Evolutionary conservation across 1,139 yeast species (phyloP).

Genomic region (Hemisphaericaspora lyxosophila): DNA sequence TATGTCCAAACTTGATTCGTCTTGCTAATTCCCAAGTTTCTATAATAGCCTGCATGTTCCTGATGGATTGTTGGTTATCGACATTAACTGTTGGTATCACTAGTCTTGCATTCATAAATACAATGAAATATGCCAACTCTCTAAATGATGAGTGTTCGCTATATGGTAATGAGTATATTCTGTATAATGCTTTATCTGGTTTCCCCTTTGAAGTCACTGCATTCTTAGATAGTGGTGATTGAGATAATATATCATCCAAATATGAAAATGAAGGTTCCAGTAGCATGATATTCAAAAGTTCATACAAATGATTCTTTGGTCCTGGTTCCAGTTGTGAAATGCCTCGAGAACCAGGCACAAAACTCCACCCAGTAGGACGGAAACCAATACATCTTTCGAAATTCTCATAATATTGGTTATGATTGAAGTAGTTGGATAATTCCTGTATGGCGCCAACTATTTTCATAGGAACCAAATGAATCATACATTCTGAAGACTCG

Average conservation of each 20-base stretch:
- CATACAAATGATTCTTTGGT: conserved; percentile 12
- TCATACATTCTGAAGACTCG: conserved; percentile 50
- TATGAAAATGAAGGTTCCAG: conserved; percentile 26
- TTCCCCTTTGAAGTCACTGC: conserved; percentile 18
- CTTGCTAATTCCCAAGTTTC: conserved; percentile 39
- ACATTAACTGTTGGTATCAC: conserved; percentile 83
- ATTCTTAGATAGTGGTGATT: conserved; percentile 22
- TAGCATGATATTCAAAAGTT: conserved; percentile 19
- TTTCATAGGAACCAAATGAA: conserved; percentile 71
- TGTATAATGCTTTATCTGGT: conserved; percentile 30
- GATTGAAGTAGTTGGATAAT: conserved; percentile 50
- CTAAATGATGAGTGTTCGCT: conserved; percentile 91
- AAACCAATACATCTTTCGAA: conserved; percentile 63
- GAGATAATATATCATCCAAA: conserved; percentile 33
- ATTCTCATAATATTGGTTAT: conserved; percentile 42
- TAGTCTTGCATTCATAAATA: conserved; percentile 45
- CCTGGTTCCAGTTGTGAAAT: background rate
- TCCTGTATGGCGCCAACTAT: conserved; percentile 37
- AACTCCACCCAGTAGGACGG: conserved; percentile 89
- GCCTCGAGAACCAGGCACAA: conserved; percentile 19
- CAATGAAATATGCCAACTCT: conserved; percentile 68
- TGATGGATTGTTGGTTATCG: conserved; percentile 33
- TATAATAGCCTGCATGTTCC: conserved; percentile 48
- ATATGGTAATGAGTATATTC: conserved; percentile 73
- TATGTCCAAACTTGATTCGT: conserved; percentile 14